Evolutionary conservation across 1,139 yeast genomes (phyloP), one percentile per base, ranked within the genome.

Genomic region (Yamadazyma songkhlaensis): DNA sequence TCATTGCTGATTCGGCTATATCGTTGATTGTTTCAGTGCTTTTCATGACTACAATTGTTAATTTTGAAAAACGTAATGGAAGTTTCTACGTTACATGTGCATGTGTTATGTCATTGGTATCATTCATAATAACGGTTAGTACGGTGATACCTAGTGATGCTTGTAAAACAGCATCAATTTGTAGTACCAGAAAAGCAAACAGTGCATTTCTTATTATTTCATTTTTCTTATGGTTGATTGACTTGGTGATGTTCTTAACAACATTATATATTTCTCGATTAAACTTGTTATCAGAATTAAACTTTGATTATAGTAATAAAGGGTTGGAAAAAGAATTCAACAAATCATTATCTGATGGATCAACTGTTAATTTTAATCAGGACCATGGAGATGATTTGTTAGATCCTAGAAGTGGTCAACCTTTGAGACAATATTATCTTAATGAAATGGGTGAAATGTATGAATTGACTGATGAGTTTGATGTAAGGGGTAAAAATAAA

Each of bases 11-110:
- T 41, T 63, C 65, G 5, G 50, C 60, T 3, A 54, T 70, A 21
- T 59, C 73, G 2, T 45, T 67, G 4, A 53, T 57, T 1, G 60
- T 67, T 4, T 56, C 74, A 3, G 35, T 67, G 5, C 47, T 68
- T 22, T 68, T 71, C 42, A 54, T 69, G 25, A 54, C 60, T 9
- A 59, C 57, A 7, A 44, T 67, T 8, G 57, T 71, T 36, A 65
- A 64, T 39, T 70, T 66, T 40, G 75, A 69, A 41, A 59, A 53
- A 41, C 46, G 73, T 41, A 68, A 68, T 43, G 75, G 76, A 2
- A 64, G 70, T 33, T 67, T 70, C 41, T 70, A 69, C 44, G 67
- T 74, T 37, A 46, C 66, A 10, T 53, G 60, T 0, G 67, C 72
- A 2, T 51, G 62, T 29, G 23, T 66, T 4, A 44, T 67, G 44